These are phyloP conservation scores for Claviceps humidiphila DNA, from an alignment of 2,329 filamentous ascomycete species.

Conservation along the genomic window DNA sequence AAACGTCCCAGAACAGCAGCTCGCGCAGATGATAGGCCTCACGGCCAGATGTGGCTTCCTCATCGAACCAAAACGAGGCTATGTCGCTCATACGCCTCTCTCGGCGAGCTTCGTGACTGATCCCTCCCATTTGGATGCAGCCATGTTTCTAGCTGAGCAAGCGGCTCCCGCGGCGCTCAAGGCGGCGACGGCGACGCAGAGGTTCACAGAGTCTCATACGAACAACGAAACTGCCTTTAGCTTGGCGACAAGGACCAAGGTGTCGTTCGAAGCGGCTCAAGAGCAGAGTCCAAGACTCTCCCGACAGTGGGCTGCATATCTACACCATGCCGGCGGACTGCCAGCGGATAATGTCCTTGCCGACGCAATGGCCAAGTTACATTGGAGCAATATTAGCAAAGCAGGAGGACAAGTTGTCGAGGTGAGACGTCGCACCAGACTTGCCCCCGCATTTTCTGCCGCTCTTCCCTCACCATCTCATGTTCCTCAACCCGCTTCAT, in stretches of 20 bases:
- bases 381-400: not conserved
- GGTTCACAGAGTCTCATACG: not conserved
- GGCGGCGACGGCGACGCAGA: not conserved
- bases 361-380: not conserved
- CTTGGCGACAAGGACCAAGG: not conserved
- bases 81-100: conserved; percentile 5
- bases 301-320: conserved; percentile 5
- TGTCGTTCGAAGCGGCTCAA: not conserved
- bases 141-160: conserved; percentile 3
- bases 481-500: no score
- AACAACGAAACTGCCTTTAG: conserved; percentile 2
- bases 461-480: not conserved
- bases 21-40: conserved; percentile 20
- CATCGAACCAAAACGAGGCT: not conserved
- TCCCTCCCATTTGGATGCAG: conserved; percentile 3
- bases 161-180: conserved; percentile 2
- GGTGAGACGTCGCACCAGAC: not conserved
- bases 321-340: not conserved
- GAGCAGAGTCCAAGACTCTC: not conserved
- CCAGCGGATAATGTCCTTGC: not conserved
- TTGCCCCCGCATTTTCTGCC: not conserved
- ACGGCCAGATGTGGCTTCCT: conserved; percentile 5
- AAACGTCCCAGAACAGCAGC: conserved; percentile 23
- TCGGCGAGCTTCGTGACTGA: conserved; percentile 3
- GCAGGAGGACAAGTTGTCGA: not conserved